Evolutionary conservation across 2,329 filamentous ascomycete genomes (phyloP).

Genomic region (Scytalidium lignicola): DNA sequence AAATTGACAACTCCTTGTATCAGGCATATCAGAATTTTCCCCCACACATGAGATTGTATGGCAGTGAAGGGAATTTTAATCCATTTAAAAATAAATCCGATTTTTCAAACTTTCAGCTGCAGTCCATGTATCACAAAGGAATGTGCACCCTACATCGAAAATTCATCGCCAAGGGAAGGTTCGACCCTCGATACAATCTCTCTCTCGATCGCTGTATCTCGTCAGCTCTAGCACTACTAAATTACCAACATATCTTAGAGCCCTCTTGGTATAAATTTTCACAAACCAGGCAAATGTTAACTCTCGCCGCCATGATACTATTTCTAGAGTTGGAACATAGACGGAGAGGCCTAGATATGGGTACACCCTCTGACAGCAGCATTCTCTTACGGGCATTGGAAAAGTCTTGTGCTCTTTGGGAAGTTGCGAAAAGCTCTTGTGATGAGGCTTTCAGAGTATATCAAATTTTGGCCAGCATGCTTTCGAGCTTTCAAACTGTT

Average conservation of each 20-base stretch:
- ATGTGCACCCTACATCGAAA: conserved; percentile 82
- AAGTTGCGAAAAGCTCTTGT: conserved; percentile 6
- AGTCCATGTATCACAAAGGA: conserved; percentile 80
- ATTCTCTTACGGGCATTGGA: conserved; percentile 10
- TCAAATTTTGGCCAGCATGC: conserved; percentile 8
- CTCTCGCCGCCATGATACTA: conserved; percentile 20
- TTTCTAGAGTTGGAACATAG: conserved; percentile 19
- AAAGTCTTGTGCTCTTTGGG: conserved; percentile 10
- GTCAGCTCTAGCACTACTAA: conserved; percentile 19
- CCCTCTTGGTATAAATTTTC: conserved; percentile 18
- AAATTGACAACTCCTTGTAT: conserved; percentile 54
- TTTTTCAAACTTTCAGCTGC: conserved; percentile 58
- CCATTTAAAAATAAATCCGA: conserved; percentile 58
- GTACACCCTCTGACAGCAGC: conserved; percentile 4
- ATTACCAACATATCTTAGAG: conserved; percentile 14
- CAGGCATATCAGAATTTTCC: conserved; percentile 62
- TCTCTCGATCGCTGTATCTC: conserved; percentile 48
- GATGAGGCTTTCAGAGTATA: conserved; percentile 12
- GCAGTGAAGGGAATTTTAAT: conserved; percentile 26
- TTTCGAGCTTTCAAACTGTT: conserved; percentile 5
- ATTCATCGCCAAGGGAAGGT: conserved; percentile 67
- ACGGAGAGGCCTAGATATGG: conserved; percentile 4
- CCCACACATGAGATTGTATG: conserved; percentile 68
- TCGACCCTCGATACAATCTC: conserved; percentile 73
- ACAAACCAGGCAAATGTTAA: conserved; percentile 22